phyloP scores from a whole-genome alignment of 2,329 filamentous ascomycete species.

The Alternaria tenuissima region DNA sequence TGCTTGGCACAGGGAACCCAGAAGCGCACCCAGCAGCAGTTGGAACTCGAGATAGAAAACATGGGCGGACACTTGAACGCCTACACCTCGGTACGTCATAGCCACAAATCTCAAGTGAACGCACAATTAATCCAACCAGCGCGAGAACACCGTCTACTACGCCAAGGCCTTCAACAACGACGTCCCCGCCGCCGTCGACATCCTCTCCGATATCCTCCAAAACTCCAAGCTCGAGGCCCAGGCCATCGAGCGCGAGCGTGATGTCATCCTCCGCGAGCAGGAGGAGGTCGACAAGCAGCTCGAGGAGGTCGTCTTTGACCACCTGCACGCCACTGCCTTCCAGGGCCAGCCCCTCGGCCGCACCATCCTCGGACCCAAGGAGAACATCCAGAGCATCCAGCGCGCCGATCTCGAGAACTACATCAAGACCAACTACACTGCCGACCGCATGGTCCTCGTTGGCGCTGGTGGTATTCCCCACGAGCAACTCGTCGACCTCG shows the following conservation, averaged over 20 bases:
- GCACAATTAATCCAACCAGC: conserved; percentile 61
- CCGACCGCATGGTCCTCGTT: conserved; percentile 98
- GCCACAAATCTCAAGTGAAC: conserved; percentile 13
- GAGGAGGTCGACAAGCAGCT: conserved; percentile 99
- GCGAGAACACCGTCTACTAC: conserved; percentile 99
- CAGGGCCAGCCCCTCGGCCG: conserved; percentile 95
- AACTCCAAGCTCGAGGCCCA: conserved; percentile 96
- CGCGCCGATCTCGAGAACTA: conserved; percentile 91
- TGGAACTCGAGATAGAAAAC: conserved; percentile 99
- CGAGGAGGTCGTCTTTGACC: conserved; percentile 99
- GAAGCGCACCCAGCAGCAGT: conserved; percentile 93
- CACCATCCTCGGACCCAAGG: conserved; percentile 94
- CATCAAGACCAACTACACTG: conserved; percentile 99
- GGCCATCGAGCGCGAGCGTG: conserved; percentile 96
- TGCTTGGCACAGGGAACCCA: conserved; percentile 74
- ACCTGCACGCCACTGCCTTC: conserved; percentile 97
- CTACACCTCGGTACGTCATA: conserved; percentile 87
- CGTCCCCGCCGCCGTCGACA: conserved; percentile 95
- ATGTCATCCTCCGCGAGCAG: conserved; percentile 97
- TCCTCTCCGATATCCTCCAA: conserved; percentile 98
- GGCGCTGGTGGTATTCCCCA: conserved; percentile 94
- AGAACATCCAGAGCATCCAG: conserved; percentile 98
- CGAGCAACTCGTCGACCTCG: conserved; percentile 90
- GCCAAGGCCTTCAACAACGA: conserved; percentile 99
- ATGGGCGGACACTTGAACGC: conserved; percentile 99